Base-by-base conservation (phyloP, 1,139 yeast species). In the Meyerozyma guilliermondii region DNA sequence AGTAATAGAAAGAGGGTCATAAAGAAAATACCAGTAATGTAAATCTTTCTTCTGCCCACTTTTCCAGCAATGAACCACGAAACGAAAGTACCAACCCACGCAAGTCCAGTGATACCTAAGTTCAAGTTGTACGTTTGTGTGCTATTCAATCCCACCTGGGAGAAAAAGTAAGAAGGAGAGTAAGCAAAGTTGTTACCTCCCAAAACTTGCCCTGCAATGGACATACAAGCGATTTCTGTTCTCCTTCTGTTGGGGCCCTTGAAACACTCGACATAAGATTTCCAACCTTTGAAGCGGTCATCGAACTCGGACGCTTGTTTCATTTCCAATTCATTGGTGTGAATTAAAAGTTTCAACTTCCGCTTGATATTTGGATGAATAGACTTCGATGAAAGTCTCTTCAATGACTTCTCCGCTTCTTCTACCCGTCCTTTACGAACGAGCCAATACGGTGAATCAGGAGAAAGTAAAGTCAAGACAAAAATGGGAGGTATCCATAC, bases 401-500 rank as follows among this genome's bases (percentile, higher is more conserved):
- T 54, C 22, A 55, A 45, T 3, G 63, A 39, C 40, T 48, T 51
- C 40, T 50, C 57, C 13, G 63, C 64, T 3, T 55, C 53, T 14
- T 54, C 60, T 26, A 44, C 41, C 42, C 49, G 44, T 5, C 62
- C 62, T 38, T 54, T 50, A 42, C 62, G 52, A 13, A 59, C 50
- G 40, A 59, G 48, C 59, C 62, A 59, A 55, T 56, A 59, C 13
- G 63, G 64, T 16, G 62, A 56, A 43, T 59, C 60, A 5, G 63
- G 63, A n/a, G 61, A 61, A 10, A 59, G 46, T 38, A 41, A 54
- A 5, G 60, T 53, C 34, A 55, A 45, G 9, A 56, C 44, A 42
- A 56, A 54, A 22, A 59, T 45, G 7, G 62, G 62, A 17, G 51
- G 42, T 6, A 56, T 51, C 64, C 64, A 59, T 13, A 42, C 59